These are phyloP conservation scores for Didymella segeticola DNA, from an alignment of 2,329 filamentous ascomycete species.

Conservation along the genomic window DNA sequence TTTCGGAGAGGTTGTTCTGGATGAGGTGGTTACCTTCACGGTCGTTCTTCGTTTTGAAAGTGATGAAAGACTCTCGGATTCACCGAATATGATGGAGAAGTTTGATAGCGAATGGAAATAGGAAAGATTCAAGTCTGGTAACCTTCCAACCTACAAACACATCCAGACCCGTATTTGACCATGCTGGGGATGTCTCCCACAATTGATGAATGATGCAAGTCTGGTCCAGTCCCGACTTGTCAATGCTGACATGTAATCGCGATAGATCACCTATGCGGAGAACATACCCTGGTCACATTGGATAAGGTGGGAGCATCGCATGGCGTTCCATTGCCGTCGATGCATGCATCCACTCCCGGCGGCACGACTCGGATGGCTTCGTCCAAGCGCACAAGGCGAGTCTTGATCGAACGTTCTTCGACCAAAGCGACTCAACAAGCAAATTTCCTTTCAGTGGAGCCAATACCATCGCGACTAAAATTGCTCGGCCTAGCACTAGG, in stretches of 20 bases:
- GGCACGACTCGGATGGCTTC: conserved; percentile 11
- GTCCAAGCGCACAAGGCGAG: conserved; percentile 12
- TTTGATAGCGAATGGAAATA: background rate
- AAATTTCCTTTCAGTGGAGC: conserved; percentile 20
- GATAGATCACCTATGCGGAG: background rate
- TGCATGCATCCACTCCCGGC: conserved; percentile 11
- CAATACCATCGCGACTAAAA: conserved; percentile 15
- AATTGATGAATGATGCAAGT: background rate
- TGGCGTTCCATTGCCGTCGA: conserved; percentile 8
- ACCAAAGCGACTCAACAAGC: conserved; percentile 12
- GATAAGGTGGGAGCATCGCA: background rate
- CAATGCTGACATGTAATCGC: background rate
- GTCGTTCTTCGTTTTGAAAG: too few relatives aligned
- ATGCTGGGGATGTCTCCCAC: too few relatives aligned
- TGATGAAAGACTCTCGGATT: too few relatives aligned
- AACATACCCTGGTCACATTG: conserved; percentile 1
- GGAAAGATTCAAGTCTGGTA: background rate
- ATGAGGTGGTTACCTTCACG: background rate
- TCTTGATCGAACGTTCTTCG: conserved; percentile 16
- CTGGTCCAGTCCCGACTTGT: background rate
- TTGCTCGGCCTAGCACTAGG: conserved; percentile 17
- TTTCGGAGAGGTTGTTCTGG: background rate
- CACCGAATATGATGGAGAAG: background rate
- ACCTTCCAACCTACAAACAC: too few relatives aligned
- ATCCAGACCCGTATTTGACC: too few relatives aligned